Conservation (phyloP, 225 moss, liverwort and hornwort genomes). For the Lunularia cruciata region DNA sequence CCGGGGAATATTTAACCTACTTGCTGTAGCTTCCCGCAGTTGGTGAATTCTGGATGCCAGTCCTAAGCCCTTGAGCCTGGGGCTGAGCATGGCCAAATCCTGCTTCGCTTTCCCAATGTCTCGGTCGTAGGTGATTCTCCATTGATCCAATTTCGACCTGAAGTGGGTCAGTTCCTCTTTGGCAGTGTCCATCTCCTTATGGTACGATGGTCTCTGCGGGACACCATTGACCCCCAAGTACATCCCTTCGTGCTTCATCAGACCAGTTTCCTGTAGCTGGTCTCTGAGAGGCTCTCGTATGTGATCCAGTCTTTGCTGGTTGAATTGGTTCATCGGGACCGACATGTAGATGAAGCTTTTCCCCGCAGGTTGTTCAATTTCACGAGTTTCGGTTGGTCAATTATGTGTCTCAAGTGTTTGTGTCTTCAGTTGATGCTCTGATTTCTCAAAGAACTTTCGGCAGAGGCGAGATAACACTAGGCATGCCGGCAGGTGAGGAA, state of each 20-base stretch:
- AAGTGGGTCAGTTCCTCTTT: constrained; percentile 34
- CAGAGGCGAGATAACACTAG: too few relatives aligned
- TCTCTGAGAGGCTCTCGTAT: constrained; percentile 22
- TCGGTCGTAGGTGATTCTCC: constrained; percentile 38
- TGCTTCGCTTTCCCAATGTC: constrained; percentile 39
- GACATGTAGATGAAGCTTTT: constrained; percentile 8
- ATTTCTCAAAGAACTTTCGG: too few relatives aligned
- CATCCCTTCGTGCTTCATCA: constrained; percentile 5
- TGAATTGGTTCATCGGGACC: not conserved
- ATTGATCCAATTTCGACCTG: constrained; percentile 30
- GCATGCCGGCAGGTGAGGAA: too few relatives aligned
- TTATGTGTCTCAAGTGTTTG: not conserved
- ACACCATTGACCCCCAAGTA: constrained; percentile 1
- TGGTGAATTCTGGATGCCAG: constrained; percentile 40
- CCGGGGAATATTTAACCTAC: not conserved
- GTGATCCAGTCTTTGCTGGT: constrained; percentile 25
- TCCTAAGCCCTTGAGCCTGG: constrained; percentile 34
- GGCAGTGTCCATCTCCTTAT: constrained; percentile 30
- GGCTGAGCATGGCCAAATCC: constrained; percentile 31
- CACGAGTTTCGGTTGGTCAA: not conserved
- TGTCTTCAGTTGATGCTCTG: not conserved
- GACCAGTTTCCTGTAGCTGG: constrained; percentile 10
- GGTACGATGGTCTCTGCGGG: constrained; percentile 23
- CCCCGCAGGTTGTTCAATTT: not conserved
- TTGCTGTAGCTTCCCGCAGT: constrained; percentile 1